phyloP scores from a whole-genome alignment of 2,329 filamentous ascomycete species.

The Pseudogymnoascus sp. region DNA sequence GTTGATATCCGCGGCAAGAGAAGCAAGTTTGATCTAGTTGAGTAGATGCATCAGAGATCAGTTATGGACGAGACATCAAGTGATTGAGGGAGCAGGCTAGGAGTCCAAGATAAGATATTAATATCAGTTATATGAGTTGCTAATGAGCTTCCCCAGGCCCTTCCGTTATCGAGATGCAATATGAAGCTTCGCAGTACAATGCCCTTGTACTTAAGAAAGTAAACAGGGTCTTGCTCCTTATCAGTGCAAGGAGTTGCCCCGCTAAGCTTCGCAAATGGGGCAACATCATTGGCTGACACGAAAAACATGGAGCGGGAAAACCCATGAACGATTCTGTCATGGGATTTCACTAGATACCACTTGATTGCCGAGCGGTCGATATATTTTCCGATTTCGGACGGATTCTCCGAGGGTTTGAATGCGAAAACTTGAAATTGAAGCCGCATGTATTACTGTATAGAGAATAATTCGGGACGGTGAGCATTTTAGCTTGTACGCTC shows the following conservation, averaged over 20 bases:
- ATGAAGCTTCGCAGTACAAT: not conserved
- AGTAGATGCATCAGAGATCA: slow-evolving; percentile 5
- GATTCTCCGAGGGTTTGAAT: not conserved
- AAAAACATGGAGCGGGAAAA: not conserved
- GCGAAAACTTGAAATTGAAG: slow-evolving; percentile 1
- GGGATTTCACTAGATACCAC: not conserved
- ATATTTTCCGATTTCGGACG: slow-evolving; percentile 6
- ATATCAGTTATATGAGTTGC: slow-evolving; percentile 4
- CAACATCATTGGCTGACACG: not conserved
- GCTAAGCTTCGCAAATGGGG: not conserved
- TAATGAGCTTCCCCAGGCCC: slow-evolving; percentile 1
- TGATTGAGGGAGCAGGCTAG: not conserved
- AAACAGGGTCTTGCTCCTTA: slow-evolving; percentile 7
- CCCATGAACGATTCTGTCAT: slow-evolving; percentile 5
- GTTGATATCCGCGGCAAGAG: not conserved
- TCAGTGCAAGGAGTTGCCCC: slow-evolving; percentile 4
- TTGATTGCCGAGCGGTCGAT: slow-evolving; percentile 1
- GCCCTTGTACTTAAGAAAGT: not conserved
- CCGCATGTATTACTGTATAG: not conserved
- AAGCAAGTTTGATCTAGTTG: not conserved
- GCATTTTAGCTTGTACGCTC: not conserved
- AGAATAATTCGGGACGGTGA: not conserved
- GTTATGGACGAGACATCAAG: not conserved
- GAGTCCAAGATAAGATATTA: slow-evolving; percentile 1
- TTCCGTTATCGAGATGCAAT: slow-evolving; percentile 6